Base-by-base conservation (phyloP, 768 basidiomycete species). In the Psilocybe subaeruginosa region DNA sequence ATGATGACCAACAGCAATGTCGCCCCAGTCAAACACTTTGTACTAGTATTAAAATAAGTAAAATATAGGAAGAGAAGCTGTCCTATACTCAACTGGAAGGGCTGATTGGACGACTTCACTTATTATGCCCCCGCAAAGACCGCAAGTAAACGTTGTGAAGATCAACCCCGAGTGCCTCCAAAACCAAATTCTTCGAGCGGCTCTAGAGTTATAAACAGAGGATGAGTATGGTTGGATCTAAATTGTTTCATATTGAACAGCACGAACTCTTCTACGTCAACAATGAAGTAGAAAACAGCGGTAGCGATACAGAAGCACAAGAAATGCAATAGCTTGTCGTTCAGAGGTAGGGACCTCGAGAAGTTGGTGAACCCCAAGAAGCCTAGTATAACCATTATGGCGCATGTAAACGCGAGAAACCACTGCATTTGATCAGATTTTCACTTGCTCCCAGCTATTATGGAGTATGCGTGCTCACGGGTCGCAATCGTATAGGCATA, bases 191-290 rank as follows among this genome's bases (percentile, higher is more conserved):
- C 92, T 81, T 61, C 92, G 78, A 6, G 88, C 87, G 56, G 88
- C 88, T 71, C 93, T 95, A 51, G 31, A 23, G 45, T 27, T 39
- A 29, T 35, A n/a, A 45, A 4, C 41, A 5, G 12, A 35, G 31
- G 41, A 59, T 62, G 8, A 65, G 46, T 29, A 4, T 33, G 1
- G 16, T 23, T 19, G 19, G 54, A 3, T 11, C 33, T 23, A 23
- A 23, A 23, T 23, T 23, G 11, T 39, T 27, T 47, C 6, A 63
- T 35, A 23, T 33, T 30, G 30, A 8, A 3, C 12, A 50, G 45
- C 30, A 76, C 90, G 72, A 66, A 95, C 92, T 95, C 93, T 61
- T 95, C 93, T 8, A 93, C 87, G 67, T 95, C 93, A 35, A 92
- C 82, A 50, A 94, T 91, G 69, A 93, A 94, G 74, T 93, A 95